These are phyloP conservation scores for Microdochium nivale DNA, from an alignment of 2,329 filamentous ascomycete genomes.

Conservation along the genomic window DNA sequence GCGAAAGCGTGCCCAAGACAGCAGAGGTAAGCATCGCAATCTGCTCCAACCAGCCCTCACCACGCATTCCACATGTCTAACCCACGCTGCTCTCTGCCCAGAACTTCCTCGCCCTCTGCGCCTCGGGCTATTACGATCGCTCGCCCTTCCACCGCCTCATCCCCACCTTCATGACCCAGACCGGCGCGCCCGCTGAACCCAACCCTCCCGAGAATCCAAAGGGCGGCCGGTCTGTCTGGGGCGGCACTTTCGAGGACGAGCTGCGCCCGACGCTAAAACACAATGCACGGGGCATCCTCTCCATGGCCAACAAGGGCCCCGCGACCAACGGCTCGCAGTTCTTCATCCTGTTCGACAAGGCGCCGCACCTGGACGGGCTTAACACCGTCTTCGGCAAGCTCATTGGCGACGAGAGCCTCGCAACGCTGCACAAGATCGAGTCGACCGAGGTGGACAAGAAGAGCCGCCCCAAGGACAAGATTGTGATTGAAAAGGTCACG, in stretches of 20 bases:
- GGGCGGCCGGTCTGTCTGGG: slow-evolving; percentile 66
- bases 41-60: neutral
- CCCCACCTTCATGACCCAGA: slow-evolving; percentile 73
- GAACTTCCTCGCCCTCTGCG: slow-evolving; percentile 85
- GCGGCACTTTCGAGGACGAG: slow-evolving; percentile 69
- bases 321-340: slow-evolving; percentile 73
- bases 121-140: slow-evolving; percentile 65
- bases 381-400: slow-evolving; percentile 80
- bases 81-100: slow-evolving; percentile 23
- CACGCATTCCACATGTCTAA: neutral
- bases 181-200: slow-evolving; percentile 52
- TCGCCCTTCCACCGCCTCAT: slow-evolving; percentile 77
- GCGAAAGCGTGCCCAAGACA: slow-evolving; percentile 87
- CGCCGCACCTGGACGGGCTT: slow-evolving; percentile 72
- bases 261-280: slow-evolving; percentile 63
- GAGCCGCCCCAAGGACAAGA: slow-evolving; percentile 58
- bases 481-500: slow-evolving; percentile 60
- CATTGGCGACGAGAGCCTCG: slow-evolving; percentile 53
- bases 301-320: slow-evolving; percentile 73
- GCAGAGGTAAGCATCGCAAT: slow-evolving; percentile 53
- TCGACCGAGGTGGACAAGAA: slow-evolving; percentile 68
- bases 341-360: slow-evolving; percentile 70
- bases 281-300: slow-evolving; percentile 59
- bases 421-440: slow-evolving; percentile 64
- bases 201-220: slow-evolving; percentile 51